A percentile compares a stretch with the other conserved stretches of the same genome.
Evolutionary conservation across 2,329 filamentous ascomycete species (phyloP).

Genomic region (Sphaerulina vaccinii): DNA sequence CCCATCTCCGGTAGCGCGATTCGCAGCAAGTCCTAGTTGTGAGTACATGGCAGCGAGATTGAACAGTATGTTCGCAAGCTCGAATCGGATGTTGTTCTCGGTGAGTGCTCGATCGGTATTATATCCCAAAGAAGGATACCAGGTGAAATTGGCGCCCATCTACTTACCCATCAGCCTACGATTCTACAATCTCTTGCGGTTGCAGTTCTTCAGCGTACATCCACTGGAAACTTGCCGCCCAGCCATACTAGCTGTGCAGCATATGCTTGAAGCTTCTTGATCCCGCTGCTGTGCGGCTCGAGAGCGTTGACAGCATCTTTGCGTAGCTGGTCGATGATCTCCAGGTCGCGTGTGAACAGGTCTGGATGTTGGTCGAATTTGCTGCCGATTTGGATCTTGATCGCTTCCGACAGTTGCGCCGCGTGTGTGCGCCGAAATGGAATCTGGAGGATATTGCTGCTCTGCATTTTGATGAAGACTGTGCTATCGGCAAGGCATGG

Average conservation of each 20-base stretch:
- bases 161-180: constrained; percentile 39
- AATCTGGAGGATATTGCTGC: constrained; percentile 66
- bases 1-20: constrained; percentile 74
- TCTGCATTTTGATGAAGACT: constrained; percentile 27
- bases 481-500: constrained; percentile 3
- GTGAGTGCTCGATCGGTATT: constrained; percentile 30
- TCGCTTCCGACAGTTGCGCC: constrained; percentile 74
- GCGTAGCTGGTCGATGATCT: constrained; percentile 79
- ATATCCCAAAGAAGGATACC: constrained; percentile 92
- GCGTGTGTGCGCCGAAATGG: constrained; percentile 85
- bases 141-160: constrained; percentile 93
- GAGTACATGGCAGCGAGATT: constrained; percentile 93
- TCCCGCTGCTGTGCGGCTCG: constrained; percentile 82
- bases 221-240: constrained; percentile 91
- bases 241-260: constrained; percentile 92
- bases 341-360: constrained; percentile 88
- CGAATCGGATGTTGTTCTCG: constrained; percentile 69
- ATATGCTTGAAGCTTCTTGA: constrained; percentile 86
- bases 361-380: constrained; percentile 99
- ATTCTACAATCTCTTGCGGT: neutral
- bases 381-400: constrained; percentile 91
- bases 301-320: constrained; percentile 83
- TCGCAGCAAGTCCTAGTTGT: constrained; percentile 79
- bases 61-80: constrained; percentile 88
- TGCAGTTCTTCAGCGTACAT: constrained; percentile 56